These are phyloP conservation scores for Teunomyces kruisii DNA, from an alignment of 805 yeast genomes.

Conservation along the genomic window DNA sequence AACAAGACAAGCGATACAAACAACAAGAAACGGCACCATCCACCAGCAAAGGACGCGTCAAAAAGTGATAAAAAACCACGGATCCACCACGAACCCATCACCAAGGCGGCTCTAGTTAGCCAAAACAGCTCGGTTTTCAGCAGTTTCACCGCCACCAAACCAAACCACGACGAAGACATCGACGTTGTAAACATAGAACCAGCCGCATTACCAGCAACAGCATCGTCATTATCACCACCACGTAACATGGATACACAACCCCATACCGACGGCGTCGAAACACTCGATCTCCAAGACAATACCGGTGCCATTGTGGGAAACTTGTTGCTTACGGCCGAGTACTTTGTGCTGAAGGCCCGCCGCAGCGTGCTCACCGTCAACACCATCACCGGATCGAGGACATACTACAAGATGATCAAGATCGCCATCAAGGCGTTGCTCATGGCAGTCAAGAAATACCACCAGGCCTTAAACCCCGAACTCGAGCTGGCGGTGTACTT, in stretches of 20 bases:
- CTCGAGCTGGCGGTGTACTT: slow-evolving; percentile 33
- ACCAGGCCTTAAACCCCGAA: slow-evolving; percentile 24
- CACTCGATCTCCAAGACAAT: not conserved
- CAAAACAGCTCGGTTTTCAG: slow-evolving; percentile 5
- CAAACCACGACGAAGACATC: not conserved
- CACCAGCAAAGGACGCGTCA: no score
- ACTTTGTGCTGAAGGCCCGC: slow-evolving; percentile 25
- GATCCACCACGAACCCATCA: not conserved
- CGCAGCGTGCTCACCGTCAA: slow-evolving; percentile 13
- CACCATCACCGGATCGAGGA: slow-evolving; percentile 16
- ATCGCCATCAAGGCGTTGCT: slow-evolving; percentile 38
- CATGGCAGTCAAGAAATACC: slow-evolving; percentile 27
- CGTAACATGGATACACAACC: not conserved
- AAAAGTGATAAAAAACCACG: not conserved
- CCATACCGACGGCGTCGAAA: not conserved
- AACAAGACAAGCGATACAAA: not conserved
- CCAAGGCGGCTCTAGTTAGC: not conserved
- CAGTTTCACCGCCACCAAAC: not conserved
- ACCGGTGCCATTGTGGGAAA: not conserved
- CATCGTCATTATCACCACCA: not conserved
- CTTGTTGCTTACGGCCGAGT: slow-evolving; percentile 15
- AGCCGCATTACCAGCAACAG: not conserved
- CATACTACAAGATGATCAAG: slow-evolving; percentile 31
- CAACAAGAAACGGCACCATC: not conserved
- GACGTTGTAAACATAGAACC: not conserved